Evolutionary conservation across 495 filamentous ascomycete species (phyloP), one percentile per base, ranked within the genome.

Genomic region (Cercophora scortea): DNA sequence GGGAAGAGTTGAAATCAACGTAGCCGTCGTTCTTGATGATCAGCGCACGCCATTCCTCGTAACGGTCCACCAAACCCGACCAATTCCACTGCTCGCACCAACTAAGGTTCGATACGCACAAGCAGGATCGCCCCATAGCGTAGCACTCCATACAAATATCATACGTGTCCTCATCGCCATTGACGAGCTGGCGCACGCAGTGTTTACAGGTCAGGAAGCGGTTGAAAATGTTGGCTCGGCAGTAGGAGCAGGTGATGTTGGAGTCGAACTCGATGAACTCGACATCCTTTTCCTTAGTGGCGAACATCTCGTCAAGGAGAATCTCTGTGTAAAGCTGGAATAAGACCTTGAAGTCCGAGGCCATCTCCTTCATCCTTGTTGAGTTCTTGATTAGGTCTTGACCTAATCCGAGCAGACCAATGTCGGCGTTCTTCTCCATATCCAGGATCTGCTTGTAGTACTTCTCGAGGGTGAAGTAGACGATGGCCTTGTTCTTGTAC

Each of bases 141-240:
- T 91, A 97, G 64, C 93, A 98, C 42, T 98, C 92, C 83, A 98
- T 89, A 64, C 93, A 98, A 11, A 98, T 79, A 61, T 98, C 93
- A 61, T 96, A 98, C 0, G 85, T 81, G 53, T 91, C 86, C 47
- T 89, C 79, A 5, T 80, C 81, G 15, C 79, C 87, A 47, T 73
- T 72, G 33, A 74, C 70, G n/a, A 75, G 65, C 40, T 77, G 64
- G 13, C 75, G 71, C 32, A 85, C 76, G 62, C 93, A 97, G 38
- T 78, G 78, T 36, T 86, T 84, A 67, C 93, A 98, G 4, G 90
- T 94, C 34, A 98, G 71, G 61, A 97, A 98, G 7, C 92, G 83
- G 65, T 98, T 98, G 76, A 96, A 96, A 45, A 98, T 93, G 59
- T 96, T 96, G 50, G 89, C 88, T 15, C 93, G 78, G 66, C 93